These are phyloP conservation scores for Castanea sativa DNA, from an alignment of 306 rosid genomes.

Conservation along the genomic window DNA sequence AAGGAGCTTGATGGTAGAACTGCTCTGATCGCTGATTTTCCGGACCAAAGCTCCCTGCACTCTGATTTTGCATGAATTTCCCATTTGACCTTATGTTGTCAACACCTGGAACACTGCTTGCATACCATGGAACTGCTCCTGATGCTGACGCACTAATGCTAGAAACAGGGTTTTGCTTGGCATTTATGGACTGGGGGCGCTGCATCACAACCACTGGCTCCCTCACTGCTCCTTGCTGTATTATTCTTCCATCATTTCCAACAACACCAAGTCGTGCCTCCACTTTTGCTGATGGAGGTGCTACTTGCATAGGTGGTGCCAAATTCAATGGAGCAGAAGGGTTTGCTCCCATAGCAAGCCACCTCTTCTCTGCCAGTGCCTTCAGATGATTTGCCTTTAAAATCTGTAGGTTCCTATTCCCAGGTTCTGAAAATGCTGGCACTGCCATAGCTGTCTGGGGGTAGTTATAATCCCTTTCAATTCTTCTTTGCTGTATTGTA, in stretches of 20 bases:
- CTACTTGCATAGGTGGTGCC: slow-evolving; percentile 45
- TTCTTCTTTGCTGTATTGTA: slow-evolving; percentile 55
- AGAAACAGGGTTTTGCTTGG: slow-evolving; percentile 40
- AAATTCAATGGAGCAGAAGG: slow-evolving; percentile 45
- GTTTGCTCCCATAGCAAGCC: slow-evolving; percentile 52
- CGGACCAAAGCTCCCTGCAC: slow-evolving; percentile 22
- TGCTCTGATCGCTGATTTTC: slow-evolving; percentile 43
- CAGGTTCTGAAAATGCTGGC: slow-evolving; percentile 43
- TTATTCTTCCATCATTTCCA: slow-evolving; percentile 46
- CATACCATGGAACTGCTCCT: slow-evolving; percentile 56
- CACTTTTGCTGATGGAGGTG: slow-evolving; percentile 37
- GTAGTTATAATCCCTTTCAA: slow-evolving; percentile 58
- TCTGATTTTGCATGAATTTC: slow-evolving; percentile 41
- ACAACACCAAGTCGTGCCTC: slow-evolving; percentile 40
- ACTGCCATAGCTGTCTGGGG: slow-evolving; percentile 39
- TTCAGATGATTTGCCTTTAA: slow-evolving; percentile 44
- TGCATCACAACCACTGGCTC: slow-evolving; percentile 63
- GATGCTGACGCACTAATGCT: slow-evolving; percentile 51
- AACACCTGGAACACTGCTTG: slow-evolving; percentile 22
- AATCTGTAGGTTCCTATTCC: slow-evolving; percentile 37
- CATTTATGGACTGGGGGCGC: slow-evolving; percentile 54
- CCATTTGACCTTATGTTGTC: slow-evolving; percentile 53
- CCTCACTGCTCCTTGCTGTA: slow-evolving; percentile 54
- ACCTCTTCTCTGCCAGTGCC: slow-evolving; percentile 49
- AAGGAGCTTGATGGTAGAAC: slow-evolving; percentile 52